phyloP scores from a whole-genome alignment of 805 yeast genomes.

The Wickerhamiella australiensis region DNA sequence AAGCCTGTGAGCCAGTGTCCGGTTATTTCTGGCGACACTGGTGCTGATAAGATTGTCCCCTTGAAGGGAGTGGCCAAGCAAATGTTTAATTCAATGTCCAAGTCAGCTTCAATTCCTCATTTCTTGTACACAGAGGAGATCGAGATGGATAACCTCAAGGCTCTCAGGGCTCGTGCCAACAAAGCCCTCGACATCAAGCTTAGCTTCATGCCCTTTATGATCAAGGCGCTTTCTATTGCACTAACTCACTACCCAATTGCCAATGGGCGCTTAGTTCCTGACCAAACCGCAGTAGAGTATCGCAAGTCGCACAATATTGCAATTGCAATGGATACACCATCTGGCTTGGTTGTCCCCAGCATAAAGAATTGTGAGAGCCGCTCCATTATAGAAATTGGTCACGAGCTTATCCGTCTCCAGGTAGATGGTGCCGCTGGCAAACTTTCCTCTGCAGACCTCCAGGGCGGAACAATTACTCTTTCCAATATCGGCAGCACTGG shows the following conservation, averaged over 20 bases:
- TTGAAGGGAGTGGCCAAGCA: slow-evolving; percentile 26
- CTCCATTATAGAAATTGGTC: slow-evolving; percentile 25
- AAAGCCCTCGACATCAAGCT: slow-evolving; percentile 18
- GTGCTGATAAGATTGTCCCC: slow-evolving; percentile 15
- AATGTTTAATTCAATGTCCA: slow-evolving; percentile 28
- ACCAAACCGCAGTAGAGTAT: slow-evolving; percentile 18
- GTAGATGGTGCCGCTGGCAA: slow-evolving; percentile 22
- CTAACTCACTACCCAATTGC: slow-evolving; percentile 24
- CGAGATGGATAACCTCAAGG: slow-evolving; percentile 22
- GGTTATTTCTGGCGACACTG: background rate
- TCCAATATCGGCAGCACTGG: slow-evolving; percentile 29
- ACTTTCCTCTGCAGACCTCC: slow-evolving; percentile 23
- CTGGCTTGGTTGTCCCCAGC: slow-evolving; percentile 28
- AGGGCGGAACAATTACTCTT: slow-evolving; percentile 27
- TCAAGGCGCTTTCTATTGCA: slow-evolving; percentile 27
- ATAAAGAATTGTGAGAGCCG: slow-evolving; percentile 24
- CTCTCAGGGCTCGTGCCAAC: slow-evolving; percentile 22
- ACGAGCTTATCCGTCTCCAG: slow-evolving; percentile 25
- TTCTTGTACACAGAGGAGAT: slow-evolving; percentile 29
- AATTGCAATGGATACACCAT: slow-evolving; percentile 29
- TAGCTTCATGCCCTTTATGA: slow-evolving; percentile 29
- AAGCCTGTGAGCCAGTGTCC: background rate
- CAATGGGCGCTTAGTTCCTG: slow-evolving; percentile 21
- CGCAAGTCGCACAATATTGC: slow-evolving; percentile 26
- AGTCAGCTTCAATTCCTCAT: slow-evolving; percentile 27